phyloP scores from a whole-genome alignment of 352 stramenopile genomes.

The Saprolegnia parasitica region DNA sequence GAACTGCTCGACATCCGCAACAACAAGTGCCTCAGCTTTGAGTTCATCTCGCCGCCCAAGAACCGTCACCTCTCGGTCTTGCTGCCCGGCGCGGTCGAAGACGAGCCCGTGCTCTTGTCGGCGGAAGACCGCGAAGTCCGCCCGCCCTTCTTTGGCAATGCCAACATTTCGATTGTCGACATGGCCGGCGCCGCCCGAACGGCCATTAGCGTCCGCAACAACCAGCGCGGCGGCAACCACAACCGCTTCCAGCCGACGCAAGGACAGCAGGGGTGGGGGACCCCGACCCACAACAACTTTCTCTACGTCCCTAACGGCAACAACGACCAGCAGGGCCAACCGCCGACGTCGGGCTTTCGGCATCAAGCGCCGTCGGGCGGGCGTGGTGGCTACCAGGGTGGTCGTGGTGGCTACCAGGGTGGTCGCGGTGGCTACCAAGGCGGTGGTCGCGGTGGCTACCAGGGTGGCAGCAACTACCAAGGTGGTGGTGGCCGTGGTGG shows the following conservation, averaged over 20 bases:
- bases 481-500: constrained; percentile 18
- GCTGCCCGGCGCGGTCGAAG: constrained; percentile 45
- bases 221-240: constrained; percentile 29
- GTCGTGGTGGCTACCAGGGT: constrained; percentile 28
- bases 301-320: neutral
- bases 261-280: constrained; percentile 9
- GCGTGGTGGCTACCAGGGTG: neutral
- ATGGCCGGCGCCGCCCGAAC: constrained; percentile 48
- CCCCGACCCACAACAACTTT: constrained; percentile 13
- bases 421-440: constrained; percentile 34
- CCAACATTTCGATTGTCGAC: constrained; percentile 83
- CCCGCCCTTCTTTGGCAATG: constrained; percentile 77
- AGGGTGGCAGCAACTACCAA: constrained; percentile 31
- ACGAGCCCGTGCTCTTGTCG: constrained; percentile 45
- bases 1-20: constrained; percentile 73
- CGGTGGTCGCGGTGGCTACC: constrained; percentile 33
- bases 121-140: constrained; percentile 60
- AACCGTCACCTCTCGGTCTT: constrained; percentile 50
- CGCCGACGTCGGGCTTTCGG: neutral
- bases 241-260: constrained; percentile 9
- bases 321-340: constrained; percentile 10
- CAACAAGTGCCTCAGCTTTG: constrained; percentile 84
- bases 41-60: constrained; percentile 59
- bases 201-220: constrained; percentile 56
- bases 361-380: neutral